Conservation (phyloP, 257 asterid genomes). For the Nicotiana undulata region DNA sequence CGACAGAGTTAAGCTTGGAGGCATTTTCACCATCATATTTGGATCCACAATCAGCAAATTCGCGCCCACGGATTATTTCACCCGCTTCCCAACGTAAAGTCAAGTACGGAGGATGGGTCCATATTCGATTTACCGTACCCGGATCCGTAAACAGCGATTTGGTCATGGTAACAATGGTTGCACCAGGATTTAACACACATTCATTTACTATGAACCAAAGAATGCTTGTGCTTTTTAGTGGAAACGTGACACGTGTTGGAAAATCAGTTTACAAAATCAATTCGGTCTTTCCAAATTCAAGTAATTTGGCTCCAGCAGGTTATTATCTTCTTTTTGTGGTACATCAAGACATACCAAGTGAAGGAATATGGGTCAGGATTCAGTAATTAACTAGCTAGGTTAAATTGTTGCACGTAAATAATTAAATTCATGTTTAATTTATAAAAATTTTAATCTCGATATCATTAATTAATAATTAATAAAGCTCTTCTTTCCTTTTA, state of each 20-base stretch:
- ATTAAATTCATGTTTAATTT: no score
- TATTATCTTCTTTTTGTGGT: constrained; percentile 30
- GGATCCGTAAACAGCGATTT: neutral
- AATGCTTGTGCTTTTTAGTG: constrained; percentile 13
- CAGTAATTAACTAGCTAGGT: constrained; percentile 6
- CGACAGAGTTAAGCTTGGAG: constrained; percentile 29
- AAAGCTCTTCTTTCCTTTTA: no score
- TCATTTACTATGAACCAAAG: constrained; percentile 46
- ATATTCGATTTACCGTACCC: constrained; percentile 4
- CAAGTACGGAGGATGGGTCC: constrained; percentile 3
- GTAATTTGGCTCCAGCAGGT: constrained; percentile 24
- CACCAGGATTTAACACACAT: constrained; percentile 37
- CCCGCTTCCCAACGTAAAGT: constrained; percentile 15
- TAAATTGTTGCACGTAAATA: no score
- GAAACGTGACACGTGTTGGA: constrained; percentile 1
- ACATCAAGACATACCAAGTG: constrained; percentile 32
- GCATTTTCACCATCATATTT: constrained; percentile 28
- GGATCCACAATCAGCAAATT: neutral
- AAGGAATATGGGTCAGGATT: constrained; percentile 37
- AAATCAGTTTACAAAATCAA: constrained; percentile 8
- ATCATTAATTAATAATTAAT: no score
- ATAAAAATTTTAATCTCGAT: no score
- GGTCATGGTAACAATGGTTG: constrained; percentile 31
- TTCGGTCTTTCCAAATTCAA: constrained; percentile 12
- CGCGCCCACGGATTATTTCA: constrained; percentile 16